Evolutionary conservation across 148 eudicot genomes (phyloP).

Genomic region (Polygonum maritimum): DNA sequence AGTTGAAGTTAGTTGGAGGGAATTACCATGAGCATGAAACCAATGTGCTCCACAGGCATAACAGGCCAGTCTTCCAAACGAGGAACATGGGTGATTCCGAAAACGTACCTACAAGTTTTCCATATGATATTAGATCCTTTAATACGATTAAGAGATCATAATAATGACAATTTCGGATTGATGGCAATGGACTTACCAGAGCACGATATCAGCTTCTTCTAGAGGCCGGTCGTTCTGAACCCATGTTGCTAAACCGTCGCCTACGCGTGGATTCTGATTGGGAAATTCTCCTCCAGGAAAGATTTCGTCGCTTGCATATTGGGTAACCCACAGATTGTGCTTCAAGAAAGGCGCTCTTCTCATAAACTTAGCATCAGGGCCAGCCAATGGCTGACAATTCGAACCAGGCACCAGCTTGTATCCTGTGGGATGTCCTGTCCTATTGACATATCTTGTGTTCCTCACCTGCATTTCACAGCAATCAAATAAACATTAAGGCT

Average conservation of each 20-base stretch:
- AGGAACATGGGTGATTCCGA: conserved; percentile 92
- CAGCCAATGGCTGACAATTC: conserved; percentile 84
- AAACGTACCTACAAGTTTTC: conserved; percentile 55
- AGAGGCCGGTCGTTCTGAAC: conserved; percentile 74
- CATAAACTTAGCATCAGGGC: conserved; percentile 81
- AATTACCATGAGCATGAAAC: conserved; percentile 87
- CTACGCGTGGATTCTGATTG: conserved; percentile 93
- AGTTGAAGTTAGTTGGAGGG: not conserved
- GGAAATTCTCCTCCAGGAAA: conserved; percentile 98
- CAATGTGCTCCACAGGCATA: conserved; percentile 90
- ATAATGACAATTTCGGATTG: not conserved
- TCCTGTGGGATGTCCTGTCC: conserved; percentile 93
- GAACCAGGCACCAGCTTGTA: conserved; percentile 86
- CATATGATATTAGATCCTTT: not conserved
- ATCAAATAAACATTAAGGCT: not conserved
- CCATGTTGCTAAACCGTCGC: conserved; percentile 94
- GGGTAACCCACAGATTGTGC: conserved; percentile 95
- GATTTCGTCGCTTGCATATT: conserved; percentile 61
- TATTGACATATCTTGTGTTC: conserved; percentile 87
- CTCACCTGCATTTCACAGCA: conserved; percentile 41
- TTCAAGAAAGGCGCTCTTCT: conserved; percentile 95
- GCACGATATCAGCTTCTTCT: conserved; percentile 88
- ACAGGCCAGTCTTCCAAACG: conserved; percentile 99
- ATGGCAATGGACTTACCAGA: conserved; percentile 35
- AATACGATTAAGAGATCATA: not conserved